phyloP scores from a whole-genome alignment of 257 asterid species.

The Fraxinus anomala region DNA sequence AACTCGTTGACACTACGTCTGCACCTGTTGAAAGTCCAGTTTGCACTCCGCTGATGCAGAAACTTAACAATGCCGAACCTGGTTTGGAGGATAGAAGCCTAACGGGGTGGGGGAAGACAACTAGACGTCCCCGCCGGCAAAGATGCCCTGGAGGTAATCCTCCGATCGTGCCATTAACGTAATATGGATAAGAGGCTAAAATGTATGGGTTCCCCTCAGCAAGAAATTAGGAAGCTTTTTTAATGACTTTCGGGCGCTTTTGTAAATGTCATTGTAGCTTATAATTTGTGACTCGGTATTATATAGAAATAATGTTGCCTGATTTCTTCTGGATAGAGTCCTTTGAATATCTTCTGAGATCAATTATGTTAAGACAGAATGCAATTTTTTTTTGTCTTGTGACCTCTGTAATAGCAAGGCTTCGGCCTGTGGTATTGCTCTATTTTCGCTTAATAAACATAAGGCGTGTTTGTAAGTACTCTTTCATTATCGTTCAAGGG shows the following conservation, averaged over 20 bases:
- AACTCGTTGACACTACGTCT: slow-evolving; percentile 36
- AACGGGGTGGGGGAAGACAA: slow-evolving; percentile 94
- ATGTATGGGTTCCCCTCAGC: slow-evolving; percentile 27
- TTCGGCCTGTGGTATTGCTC: too few species aligned
- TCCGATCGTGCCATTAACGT: slow-evolving; percentile 44
- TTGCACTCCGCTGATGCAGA: slow-evolving; percentile 28
- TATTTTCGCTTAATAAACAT: too few species aligned
- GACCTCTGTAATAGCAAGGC: too few species aligned
- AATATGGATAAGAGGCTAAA: slow-evolving; percentile 30
- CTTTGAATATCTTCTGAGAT: too few species aligned
- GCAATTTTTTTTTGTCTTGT: too few species aligned
- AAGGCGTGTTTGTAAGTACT: too few species aligned
- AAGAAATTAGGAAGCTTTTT: slow-evolving; percentile 35
- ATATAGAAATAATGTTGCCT: neutral
- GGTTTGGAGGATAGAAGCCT: slow-evolving; percentile 66
- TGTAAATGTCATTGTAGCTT: slow-evolving; percentile 41
- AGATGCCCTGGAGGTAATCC: slow-evolving; percentile 75
- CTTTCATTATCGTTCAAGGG: too few species aligned
- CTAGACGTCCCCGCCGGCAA: slow-evolving; percentile 88
- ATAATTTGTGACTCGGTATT: slow-evolving; percentile 6
- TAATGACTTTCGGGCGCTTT: slow-evolving; percentile 39
- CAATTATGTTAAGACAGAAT: too few species aligned
- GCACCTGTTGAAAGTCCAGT: slow-evolving; percentile 27
- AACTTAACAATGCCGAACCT: too few species aligned
- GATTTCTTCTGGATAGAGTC: neutral